Base-by-base conservation (phyloP, 1,139 yeast species). In the Blastobotrys petasosporus region DNA sequence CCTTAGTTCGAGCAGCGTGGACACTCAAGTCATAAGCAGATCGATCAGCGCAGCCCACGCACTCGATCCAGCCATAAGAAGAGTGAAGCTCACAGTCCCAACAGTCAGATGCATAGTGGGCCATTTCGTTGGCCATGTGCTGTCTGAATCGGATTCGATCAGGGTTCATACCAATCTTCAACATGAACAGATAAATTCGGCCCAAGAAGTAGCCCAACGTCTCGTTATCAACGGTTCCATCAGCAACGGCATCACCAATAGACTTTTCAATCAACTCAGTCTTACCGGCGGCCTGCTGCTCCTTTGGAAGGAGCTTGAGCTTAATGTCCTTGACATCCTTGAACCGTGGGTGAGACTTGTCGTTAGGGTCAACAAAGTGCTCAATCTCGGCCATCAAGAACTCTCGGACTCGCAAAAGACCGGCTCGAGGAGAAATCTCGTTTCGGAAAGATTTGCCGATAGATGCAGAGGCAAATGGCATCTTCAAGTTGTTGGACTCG, bases 11-110 rank as follows among this genome's bases (percentile, higher is more conserved):
- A 49, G 94, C 94, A 42, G 97, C 71, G 65, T 94, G 99, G 49
- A 94, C 98, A 45, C 92, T 78, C 68, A 94, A 79, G 71, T 94
- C 99, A 66, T 88, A 94, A 39, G 99, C 99, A 42, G 96, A 86
- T 74, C 99, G 82, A 70, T 94, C 99, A 53, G 99, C 99, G 74
- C 98, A 92, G 58, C 99, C 99, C 63, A 92, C 97, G 80, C 98
- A 92, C 73, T 94, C 99, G 60, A 94, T 85, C 99, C 99, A 94
- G 58, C 99, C 97, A 64, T 86, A 94, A 33, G 96, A 85, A 37
- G 96, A 84, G 61, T 85, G 82, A 60, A 94, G 76, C 74, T 94
- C 99, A 54, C 96, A 97, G 73, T 94, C 99, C 99, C 99, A 94
- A 75, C 99, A 94, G 71, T 94, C 99, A 56, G 95, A 82, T 50